A percentile compares a stretch with the other conserved stretches of the same genome.
Conservation (phyloP, 2,329 filamentous ascomycete genomes). For the Aschersonia sp. region DNA sequence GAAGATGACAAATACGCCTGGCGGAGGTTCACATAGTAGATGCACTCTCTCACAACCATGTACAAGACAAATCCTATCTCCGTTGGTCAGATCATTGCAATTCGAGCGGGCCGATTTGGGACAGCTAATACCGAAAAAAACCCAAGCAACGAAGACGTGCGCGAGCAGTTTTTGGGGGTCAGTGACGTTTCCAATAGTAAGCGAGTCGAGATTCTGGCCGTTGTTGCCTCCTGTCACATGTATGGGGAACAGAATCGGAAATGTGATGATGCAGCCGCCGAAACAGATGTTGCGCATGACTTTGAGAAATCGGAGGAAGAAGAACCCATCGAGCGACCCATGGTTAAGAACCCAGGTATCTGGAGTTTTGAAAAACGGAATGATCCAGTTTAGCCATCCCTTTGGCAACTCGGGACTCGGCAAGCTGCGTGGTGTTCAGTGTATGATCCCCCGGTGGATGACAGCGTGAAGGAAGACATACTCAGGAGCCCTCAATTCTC, state of each 20-base stretch:
- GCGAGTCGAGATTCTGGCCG: constrained; percentile 53
- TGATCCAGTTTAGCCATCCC: constrained; percentile 54
- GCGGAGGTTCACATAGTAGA: constrained; percentile 84
- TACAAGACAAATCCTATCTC: constrained; percentile 72
- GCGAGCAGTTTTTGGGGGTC: constrained; percentile 55
- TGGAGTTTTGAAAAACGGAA: constrained; percentile 47
- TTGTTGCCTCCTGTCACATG: constrained; percentile 67
- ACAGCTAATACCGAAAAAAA: constrained; percentile 41
- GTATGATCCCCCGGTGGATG: neutral
- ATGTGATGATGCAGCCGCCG: constrained; percentile 70
- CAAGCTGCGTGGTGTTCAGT: constrained; percentile 22
- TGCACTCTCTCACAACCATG: constrained; percentile 71
- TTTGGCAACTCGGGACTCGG: constrained; percentile 43
- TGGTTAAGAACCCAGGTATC: constrained; percentile 79
- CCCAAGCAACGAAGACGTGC: constrained; percentile 64
- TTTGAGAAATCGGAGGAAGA: constrained; percentile 60
- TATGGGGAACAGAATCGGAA: constrained; percentile 74
- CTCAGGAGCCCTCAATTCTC: constrained; percentile 30
- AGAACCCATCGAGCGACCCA: constrained; percentile 82
- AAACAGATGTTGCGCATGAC: constrained; percentile 72
- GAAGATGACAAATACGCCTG: constrained; percentile 86
- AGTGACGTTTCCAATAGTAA: constrained; percentile 66
- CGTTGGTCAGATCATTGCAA: neutral
- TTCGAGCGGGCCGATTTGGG: neutral
- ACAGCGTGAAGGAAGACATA: constrained; percentile 9